These are phyloP conservation scores for Persicaria maculosa DNA, from an alignment of 148 eudicot species.

Conservation along the genomic window DNA sequence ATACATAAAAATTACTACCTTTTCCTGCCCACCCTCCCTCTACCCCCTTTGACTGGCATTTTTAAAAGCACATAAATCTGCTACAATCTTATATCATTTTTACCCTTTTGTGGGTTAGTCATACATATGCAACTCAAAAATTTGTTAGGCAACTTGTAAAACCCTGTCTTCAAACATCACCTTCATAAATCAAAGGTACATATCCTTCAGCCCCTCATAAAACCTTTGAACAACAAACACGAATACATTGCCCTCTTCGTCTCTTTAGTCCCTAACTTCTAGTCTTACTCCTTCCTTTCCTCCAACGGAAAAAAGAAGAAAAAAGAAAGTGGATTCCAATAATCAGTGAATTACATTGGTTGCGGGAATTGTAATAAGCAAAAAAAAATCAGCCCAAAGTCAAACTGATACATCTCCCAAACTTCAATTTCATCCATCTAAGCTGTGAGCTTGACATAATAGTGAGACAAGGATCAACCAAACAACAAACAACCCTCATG, in stretches of 20 bases:
- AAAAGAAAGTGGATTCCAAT: neutral
- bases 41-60: neutral
- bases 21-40: neutral
- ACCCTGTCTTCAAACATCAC: neutral
- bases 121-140: neutral
- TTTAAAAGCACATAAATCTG: constrained; percentile 1
- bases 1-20: neutral
- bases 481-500: neutral
- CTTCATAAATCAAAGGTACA: neutral
- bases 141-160: neutral
- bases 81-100: neutral
- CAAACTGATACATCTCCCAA: neutral
- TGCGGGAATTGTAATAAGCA: neutral
- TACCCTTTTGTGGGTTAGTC: neutral
- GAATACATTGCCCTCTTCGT: neutral
- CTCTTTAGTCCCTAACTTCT: neutral
- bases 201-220: neutral
- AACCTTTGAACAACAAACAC: neutral
- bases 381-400: neutral
- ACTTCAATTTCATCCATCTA: neutral
- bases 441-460: neutral
- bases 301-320: neutral
- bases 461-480: neutral
- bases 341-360: neutral
- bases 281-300: neutral